Percentiles rank a stretch among this genome's conserved stretches.
phyloP scores from a whole-genome alignment of 2,329 filamentous ascomycete genomes.

The Hirsutella minnesotensis region DNA sequence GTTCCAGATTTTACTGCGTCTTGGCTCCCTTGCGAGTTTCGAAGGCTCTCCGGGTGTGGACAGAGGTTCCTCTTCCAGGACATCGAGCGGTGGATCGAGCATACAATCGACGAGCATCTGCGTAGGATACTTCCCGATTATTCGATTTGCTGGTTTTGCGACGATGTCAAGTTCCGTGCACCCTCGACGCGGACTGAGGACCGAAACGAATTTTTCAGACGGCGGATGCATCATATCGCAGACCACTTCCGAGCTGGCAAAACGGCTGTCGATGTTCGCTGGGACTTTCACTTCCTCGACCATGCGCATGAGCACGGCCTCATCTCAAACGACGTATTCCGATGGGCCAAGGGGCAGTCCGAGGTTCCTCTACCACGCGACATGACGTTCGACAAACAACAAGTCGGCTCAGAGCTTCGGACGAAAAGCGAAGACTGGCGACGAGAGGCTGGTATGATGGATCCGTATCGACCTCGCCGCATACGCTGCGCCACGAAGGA shows the following conservation, averaged over 20 bases:
- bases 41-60: slow-evolving; percentile 21
- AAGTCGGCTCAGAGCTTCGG: not conserved
- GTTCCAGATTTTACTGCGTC: slow-evolving; percentile 1
- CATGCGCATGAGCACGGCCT: slow-evolving; percentile 19
- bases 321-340: slow-evolving; percentile 15
- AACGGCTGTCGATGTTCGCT: slow-evolving; percentile 15
- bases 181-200: slow-evolving; percentile 1
- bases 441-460: not conserved
- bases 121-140: slow-evolving; percentile 18
- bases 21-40: slow-evolving; percentile 34
- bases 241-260: slow-evolving; percentile 25
- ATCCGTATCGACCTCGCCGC: slow-evolving; percentile 9
- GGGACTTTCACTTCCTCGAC: slow-evolving; percentile 28
- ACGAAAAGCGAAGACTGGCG: not conserved
- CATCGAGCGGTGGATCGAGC: slow-evolving; percentile 30
- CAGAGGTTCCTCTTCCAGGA: slow-evolving; percentile 25
- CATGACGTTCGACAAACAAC: not conserved
- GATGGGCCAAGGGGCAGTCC: slow-evolving; percentile 7
- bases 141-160: slow-evolving; percentile 40
- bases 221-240: slow-evolving; percentile 38
- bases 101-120: slow-evolving; percentile 28
- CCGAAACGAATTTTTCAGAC: slow-evolving; percentile 15
- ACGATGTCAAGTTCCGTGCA: slow-evolving; percentile 19
- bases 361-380: slow-evolving; percentile 7
- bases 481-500: not conserved